These are phyloP conservation scores for Eutreptiella sp. DNA, from an alignment of 208 protist genomes.

Conservation along the genomic window DNA sequence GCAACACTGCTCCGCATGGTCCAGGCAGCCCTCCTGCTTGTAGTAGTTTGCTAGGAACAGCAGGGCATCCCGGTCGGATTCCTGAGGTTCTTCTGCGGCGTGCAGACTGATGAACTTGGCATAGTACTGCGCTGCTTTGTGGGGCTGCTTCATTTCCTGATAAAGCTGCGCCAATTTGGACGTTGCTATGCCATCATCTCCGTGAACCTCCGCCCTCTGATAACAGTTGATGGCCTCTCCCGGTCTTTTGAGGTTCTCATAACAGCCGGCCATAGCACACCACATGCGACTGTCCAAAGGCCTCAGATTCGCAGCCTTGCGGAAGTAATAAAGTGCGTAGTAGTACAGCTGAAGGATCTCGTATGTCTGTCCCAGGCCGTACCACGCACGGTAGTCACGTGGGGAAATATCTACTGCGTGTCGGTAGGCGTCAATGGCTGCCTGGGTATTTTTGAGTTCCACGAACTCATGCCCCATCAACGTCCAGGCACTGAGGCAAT, in stretches of 20 bases:
- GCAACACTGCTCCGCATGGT: too few relatives aligned
- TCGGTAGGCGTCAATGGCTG: slow-evolving; percentile 89
- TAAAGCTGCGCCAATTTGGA: slow-evolving; percentile 46
- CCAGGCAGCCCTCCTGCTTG: too few relatives aligned
- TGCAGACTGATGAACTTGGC: too few relatives aligned
- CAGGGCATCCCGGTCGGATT: too few relatives aligned
- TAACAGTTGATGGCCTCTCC: slow-evolving; percentile 56
- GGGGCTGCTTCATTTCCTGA: slow-evolving; percentile 27
- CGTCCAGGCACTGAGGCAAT: slow-evolving; percentile 86
- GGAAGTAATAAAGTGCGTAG: slow-evolving; percentile 93
- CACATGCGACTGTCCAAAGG: slow-evolving; percentile 90
- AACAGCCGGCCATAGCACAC: slow-evolving; percentile 52
- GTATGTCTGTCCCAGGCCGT: slow-evolving; percentile 94
- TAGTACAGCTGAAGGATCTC: slow-evolving; percentile 87
- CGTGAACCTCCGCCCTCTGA: slow-evolving; percentile 45
- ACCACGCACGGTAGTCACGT: slow-evolving; percentile 90
- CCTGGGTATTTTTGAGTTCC: slow-evolving; percentile 85
- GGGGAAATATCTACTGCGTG: slow-evolving; percentile 82
- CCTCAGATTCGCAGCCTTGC: slow-evolving; percentile 78
- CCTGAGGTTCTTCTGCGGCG: too few relatives aligned
- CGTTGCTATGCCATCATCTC: slow-evolving; percentile 39
- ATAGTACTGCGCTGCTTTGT: slow-evolving; percentile 40
- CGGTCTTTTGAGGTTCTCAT: slow-evolving; percentile 39
- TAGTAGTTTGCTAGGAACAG: too few relatives aligned
- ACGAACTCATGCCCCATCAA: slow-evolving; percentile 95